Evolutionary conservation across 352 stramenopile species (phyloP), one percentile per base, ranked within the genome.

Genomic region (Phytophthora uliginosa): DNA sequence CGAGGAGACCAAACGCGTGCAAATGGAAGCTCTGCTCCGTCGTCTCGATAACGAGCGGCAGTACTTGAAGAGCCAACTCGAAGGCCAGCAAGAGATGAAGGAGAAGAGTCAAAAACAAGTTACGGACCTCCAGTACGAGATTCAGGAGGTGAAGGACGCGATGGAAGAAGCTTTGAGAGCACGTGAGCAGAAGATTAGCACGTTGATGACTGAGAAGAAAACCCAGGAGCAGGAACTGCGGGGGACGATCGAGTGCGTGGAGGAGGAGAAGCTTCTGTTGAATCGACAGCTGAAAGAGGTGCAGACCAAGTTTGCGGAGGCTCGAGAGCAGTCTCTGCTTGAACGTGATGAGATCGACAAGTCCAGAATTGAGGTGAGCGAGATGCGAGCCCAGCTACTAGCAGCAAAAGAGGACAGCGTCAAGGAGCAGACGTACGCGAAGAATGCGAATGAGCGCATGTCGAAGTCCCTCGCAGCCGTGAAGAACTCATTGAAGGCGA

Each of bases 11-110:
- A 82, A 93, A 24, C 86, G 87, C 2, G 82, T 94, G 65, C 87
- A 94, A 56, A 91, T 92, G 78, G 89, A 96, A 59, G 88, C 86
- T n/a, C 62, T 92, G 1, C 51, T 96, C 7, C 76, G 89, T 20
- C 71, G 87, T 3, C 83, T 96, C 1, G 88, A 93, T 50, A 94
- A 96, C 42, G 87, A 96, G 50, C 82, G 89, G 1, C 85, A 94
- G 50, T 96, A 96, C 53, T 62, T 96, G 31, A 94, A 95, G 64
- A 94, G 83, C 40, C 89, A 95, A 59, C 69, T 94, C 6, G 81
- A 91, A 51, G 76, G 70, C 8, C 85, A 90, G 38, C 72, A 83
- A 31, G 80, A 89, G 48, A 65, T 78, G 63, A 88, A 86, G 58
- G 69, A 82, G 22, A 79, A 78, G 17, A 77, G 59, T 47, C 81